Base-by-base conservation (phyloP, 2,329 filamentous ascomycete species). In the Arachnomyces sp. region DNA sequence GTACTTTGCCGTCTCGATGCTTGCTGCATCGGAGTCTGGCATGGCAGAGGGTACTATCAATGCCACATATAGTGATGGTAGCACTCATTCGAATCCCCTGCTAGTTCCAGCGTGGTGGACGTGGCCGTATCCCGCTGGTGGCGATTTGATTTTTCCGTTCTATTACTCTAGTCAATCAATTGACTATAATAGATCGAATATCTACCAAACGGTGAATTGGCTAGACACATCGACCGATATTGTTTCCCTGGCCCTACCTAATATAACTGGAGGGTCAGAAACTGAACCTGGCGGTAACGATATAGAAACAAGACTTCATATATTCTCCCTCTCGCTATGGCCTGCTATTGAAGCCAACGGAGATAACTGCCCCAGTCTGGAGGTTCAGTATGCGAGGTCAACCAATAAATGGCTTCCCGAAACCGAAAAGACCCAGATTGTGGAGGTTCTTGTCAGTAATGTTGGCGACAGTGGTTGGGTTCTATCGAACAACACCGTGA, bases 51-150 rank as follows among this genome's bases (percentile, higher is more conserved):
- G 57, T 3, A 56, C 50, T 7, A 45, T 67, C n/a, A 65, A 57
- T 29, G 57, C 56, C 6, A 61, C 55, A 2, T 67, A 66, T 40
- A 49, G 54, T 0, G 64, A 67, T 47, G 55, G 57, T 15, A 57
- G 49, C n/a, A 60, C 55, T 1, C 50, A 52, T 5, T 56, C 54
- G n/a, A 51, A 49, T 12, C 48, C 58, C 2, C 41, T 65, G 11
- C 50, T 63, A 1, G 55, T 64, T 2, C 58, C 61, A 21, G 60
- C 62, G 5, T 66, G 57, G 53, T 64, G 56, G 55, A 55, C 49
- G 8, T 66, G 62, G 61, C 62, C 62, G 3, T 65, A 66, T 47
- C 63, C 62, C 2, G 59, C 61, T 36, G 62, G 62, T 3, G 63
- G 63, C 15, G 63, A 66, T 32, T 47, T 66, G 12, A 51, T 65